Conservation (phyloP, 768 basidiomycete species). For the Leucocoprinus leucothites region DNA sequence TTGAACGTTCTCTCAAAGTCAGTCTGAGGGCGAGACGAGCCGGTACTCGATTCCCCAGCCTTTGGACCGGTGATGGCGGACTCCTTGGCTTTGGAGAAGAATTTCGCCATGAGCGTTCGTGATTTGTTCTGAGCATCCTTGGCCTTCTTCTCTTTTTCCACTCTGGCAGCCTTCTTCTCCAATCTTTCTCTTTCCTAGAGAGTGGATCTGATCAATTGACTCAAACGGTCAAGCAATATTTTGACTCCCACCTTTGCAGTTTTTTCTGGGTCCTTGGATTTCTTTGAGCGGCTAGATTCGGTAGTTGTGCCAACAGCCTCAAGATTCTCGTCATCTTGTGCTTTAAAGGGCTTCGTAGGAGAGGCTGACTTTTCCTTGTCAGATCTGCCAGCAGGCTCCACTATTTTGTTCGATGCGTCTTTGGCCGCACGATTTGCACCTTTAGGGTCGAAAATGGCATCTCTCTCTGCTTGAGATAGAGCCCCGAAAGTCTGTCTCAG, state of each 20-base stretch:
- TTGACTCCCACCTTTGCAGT: conserved; percentile 43
- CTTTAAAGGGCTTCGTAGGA: not conserved
- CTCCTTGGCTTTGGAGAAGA: conserved; percentile 65
- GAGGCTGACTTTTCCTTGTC: not conserved
- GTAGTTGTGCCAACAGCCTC: conserved; percentile 3
- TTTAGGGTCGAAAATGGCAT: conserved; percentile 53
- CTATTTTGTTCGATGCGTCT: conserved; percentile 24
- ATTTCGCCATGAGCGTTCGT: conserved; percentile 70
- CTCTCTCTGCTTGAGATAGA: conserved; percentile 55
- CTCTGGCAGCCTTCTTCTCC: conserved; percentile 66
- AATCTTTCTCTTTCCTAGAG: conserved; percentile 65
- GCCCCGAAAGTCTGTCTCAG: conserved; percentile 52
- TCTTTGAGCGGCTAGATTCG: conserved; percentile 43
- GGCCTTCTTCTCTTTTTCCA: conserved; percentile 69
- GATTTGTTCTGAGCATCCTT: conserved; percentile 72
- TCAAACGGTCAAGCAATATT: not conserved
- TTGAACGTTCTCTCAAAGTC: conserved; percentile 79
- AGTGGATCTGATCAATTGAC: not conserved
- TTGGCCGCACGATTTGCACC: conserved; percentile 33
- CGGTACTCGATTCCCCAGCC: conserved; percentile 27
- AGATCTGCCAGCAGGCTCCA: not conserved
- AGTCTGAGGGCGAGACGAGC: conserved; percentile 39
- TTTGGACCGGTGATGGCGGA: conserved; percentile 21
- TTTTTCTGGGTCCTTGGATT: conserved; percentile 53
- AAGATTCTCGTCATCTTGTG: conserved; percentile 3